Evolutionary conservation across 148 eudicot genomes (phyloP), one percentile per base, ranked within the genome.

Genomic region (Rheum nobile): DNA sequence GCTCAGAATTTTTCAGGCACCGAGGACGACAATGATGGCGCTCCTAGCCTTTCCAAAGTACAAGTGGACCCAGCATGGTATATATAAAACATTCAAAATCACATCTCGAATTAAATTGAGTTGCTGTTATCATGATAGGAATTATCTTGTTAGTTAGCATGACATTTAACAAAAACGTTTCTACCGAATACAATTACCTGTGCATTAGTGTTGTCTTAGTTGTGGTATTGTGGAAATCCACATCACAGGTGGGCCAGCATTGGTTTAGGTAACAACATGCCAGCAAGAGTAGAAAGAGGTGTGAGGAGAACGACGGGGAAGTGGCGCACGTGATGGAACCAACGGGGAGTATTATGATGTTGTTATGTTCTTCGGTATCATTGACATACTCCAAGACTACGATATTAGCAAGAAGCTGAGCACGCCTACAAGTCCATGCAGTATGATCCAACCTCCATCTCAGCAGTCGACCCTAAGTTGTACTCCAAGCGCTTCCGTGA

Each of bases 301-400:
- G 19, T 39, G 32, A 71, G 73, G 50, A 71, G 29, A 71, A 14
- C 2, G 73, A 71, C 1, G 73, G 73, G 31, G 73, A 71, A 71
- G n/a, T n/a, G 29, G 48, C 48, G 42, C 73, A 71, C 21, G 50
- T 71, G 79, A 87, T 72, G 86, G 84, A 52, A 80, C 76, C 71
- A 77, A 77, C 42, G 77, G 82, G 83, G 82, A 47, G 86, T 86
- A n/a, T 48, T 83, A 71, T 83, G 86, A 26, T 82, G 74, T 68
- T 86, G 91, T 88, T 75, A 73, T 63, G 73, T 71, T 71, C 39
- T 71, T 71, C 8, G 73, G 73, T 11, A 71, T 71, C 38, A 75
- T 32, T 72, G 67, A 14, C 73, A 5, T 71, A 41, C 73, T 71
- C 34, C 73, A 71, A 71, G 73, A 71, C 19, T 71, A 71, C 19